Evolutionary conservation across 805 yeast species (phyloP), one percentile per base, ranked within the genome.

Genomic region (Yamadazyma ubonensis): DNA sequence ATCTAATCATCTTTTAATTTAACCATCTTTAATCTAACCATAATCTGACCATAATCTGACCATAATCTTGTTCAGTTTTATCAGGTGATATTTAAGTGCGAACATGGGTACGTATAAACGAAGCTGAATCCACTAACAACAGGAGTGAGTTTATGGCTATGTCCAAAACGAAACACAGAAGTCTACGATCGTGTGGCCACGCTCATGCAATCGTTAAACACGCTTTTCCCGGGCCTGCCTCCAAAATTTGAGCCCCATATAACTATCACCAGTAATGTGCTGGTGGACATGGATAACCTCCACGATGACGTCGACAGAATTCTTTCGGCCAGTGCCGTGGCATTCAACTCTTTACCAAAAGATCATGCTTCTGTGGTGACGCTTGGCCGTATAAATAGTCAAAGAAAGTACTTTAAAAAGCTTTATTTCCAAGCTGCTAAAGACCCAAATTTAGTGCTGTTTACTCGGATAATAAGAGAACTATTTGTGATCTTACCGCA

Each of bases 161-260:
- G 82, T 56, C 95, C 95, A 2, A 75, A 67, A 39, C 65, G 65
- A 14, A 74, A 73, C 33, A 60, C 81, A 4, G 71, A 72, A 23
- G 62, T 81, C 16, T 58, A 75, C 50, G 86, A 81, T 36, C 76
- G 78, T 34, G 58, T 86, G 16, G 62, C 66, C 10, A 75, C 83
- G 14, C 65, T 83, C 26, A 81, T 82, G 58, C 65, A 73, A n/a
- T 80, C 88, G 7, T 58, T 86, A 25, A 76, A 74, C 30, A 81
- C 90, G 1, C 63, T 84, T n/a, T 83, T 86, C 52, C 84, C 85
- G 8, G 83, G 79, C 37, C 71, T 59, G 40, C 79, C 88, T 1
- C 83, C 84, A 2, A 57, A 53, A 21, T 80, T 85, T 50, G 84
- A 78, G 45, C 95, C 95, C 3, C 95, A 86, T 55, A 70, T 86